Percentiles rank a stretch among this genome's conserved stretches.
Evolutionary conservation across 1,284 basidiomycete species (phyloP).

Genomic region (Trichosporon sp.): DNA sequence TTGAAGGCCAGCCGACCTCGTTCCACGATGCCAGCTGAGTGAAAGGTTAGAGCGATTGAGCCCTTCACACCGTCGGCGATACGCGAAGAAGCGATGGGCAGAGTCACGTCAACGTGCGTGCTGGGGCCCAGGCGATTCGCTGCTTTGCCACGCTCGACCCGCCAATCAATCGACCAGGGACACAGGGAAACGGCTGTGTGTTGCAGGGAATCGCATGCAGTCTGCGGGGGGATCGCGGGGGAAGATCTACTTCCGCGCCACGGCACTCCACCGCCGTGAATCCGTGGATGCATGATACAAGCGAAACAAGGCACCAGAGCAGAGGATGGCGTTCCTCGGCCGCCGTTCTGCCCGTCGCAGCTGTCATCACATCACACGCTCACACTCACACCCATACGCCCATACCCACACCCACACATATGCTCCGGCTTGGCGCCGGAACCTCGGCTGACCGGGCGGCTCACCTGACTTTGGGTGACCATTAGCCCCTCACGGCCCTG

Average conservation of each 20-base stretch:
- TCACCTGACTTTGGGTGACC: neutral
- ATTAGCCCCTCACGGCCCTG: neutral
- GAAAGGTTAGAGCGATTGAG: too few species aligned
- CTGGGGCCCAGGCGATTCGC: neutral
- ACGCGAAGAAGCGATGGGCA: neutral
- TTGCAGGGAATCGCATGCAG: neutral
- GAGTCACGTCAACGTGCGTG: conserved; percentile 1
- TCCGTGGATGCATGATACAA: neutral
- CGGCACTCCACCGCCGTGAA: neutral
- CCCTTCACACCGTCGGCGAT: neutral
- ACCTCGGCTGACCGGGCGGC: neutral
- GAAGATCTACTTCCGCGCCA: neutral
- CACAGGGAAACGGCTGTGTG: neutral
- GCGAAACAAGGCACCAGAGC: neutral
- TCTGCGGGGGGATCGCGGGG: neutral
- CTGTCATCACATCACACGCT: too few species aligned
- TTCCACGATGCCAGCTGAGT: neutral
- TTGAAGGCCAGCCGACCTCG: neutral
- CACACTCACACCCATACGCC: too few species aligned
- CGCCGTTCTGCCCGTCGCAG: neutral
- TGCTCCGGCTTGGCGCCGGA: neutral
- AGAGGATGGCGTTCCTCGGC: neutral
- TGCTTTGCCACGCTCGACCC: neutral
- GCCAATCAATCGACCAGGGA: too few species aligned
- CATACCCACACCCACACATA: too few species aligned